A percentile compares a stretch with the other conserved stretches of the same genome.
Conservation (phyloP, 2,329 filamentous ascomycete species). For the Verticillium nubilum region DNA sequence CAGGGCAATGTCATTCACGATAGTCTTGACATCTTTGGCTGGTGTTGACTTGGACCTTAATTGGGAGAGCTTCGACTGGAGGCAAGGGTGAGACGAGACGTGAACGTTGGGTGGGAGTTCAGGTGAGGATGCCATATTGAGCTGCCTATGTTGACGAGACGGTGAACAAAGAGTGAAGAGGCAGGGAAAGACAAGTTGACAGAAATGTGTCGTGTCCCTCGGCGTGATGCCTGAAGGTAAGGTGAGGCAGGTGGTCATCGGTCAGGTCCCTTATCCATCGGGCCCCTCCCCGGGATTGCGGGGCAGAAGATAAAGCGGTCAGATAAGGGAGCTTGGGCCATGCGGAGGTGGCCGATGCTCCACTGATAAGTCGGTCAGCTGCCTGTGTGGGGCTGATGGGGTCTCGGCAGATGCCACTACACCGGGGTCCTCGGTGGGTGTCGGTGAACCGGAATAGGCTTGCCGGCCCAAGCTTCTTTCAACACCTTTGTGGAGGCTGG, state of each 20-base stretch:
- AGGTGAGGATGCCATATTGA: constrained; percentile 25
- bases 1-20: constrained; percentile 81
- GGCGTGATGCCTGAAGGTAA: not conserved
- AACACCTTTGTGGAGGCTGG: not conserved
- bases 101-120: constrained; percentile 59
- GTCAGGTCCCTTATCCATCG: not conserved
- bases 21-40: constrained; percentile 69
- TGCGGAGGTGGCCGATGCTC: not conserved
- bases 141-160: not conserved
- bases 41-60: constrained; percentile 68
- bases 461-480: not conserved
- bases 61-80: constrained; percentile 83
- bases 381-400: not conserved
- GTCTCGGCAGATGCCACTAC: not conserved
- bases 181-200: constrained; percentile 3
- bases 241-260: not conserved
- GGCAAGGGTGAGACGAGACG: constrained; percentile 79
- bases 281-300: not conserved
- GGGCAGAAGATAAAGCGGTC: not conserved
- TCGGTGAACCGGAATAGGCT: not conserved
- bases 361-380: not conserved
- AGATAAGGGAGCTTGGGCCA: not conserved
- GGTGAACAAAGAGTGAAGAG: not conserved
- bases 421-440: not conserved
- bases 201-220: not conserved